phyloP scores from a whole-genome alignment of 768 basidiomycete species.

The Kwoniella sp. region DNA sequence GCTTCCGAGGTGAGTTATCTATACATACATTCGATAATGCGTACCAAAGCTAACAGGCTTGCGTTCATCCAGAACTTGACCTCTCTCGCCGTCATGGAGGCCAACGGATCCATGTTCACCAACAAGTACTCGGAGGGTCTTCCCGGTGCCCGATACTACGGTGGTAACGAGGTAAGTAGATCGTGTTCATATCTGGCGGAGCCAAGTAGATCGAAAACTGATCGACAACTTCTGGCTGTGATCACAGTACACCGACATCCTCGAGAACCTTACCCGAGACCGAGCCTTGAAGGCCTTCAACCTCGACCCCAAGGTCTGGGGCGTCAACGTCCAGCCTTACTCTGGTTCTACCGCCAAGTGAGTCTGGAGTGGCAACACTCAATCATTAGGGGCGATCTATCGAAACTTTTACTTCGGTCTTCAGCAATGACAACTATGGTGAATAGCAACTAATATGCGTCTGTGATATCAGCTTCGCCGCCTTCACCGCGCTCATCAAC shows the following conservation, averaged over 20 bases:
- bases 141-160: conserved; percentile 94
- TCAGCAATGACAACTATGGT: not conserved
- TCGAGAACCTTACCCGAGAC: conserved; percentile 90
- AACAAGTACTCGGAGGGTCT: conserved; percentile 99
- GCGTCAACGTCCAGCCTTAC: conserved; percentile 99
- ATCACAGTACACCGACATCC: conserved; percentile 79
- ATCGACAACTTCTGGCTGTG: not conserved
- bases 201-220: not conserved
- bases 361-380: conserved; percentile 47
- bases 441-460: not conserved
- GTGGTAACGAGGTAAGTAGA: conserved; percentile 83
- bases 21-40: not conserved
- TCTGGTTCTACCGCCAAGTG: conserved; percentile 81
- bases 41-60: not conserved
- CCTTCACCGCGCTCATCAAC: conserved; percentile 91
- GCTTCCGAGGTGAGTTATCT: conserved; percentile 82
- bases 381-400: not conserved
- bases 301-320: conserved; percentile 86
- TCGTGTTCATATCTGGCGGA: not conserved
- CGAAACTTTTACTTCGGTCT: conserved; percentile 3
- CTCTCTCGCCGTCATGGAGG: conserved; percentile 92
- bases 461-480: conserved; percentile 73
- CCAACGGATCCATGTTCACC: conserved; percentile 96
- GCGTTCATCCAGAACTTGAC: conserved; percentile 78
- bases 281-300: conserved; percentile 95